Evolutionary conservation across 1,139 yeast species (phyloP).

Genomic region (Spencermartinsiella ligniputridi): DNA sequence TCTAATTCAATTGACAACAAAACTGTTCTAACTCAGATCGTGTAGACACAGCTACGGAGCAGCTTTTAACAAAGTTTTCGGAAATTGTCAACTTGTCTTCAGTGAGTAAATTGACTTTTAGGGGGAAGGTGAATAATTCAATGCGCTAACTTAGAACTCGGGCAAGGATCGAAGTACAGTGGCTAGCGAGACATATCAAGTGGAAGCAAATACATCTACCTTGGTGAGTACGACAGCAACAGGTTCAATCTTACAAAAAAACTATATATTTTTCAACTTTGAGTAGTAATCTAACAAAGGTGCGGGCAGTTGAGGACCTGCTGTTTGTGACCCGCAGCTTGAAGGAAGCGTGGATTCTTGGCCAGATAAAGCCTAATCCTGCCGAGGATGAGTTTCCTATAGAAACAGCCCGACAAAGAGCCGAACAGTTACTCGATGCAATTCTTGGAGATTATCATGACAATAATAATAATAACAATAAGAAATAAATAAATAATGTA

Average conservation of each 20-base stretch:
- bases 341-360: constrained; percentile 41
- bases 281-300: constrained; percentile 16
- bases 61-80: constrained; percentile 26
- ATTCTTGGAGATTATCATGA: constrained; percentile 19
- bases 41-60: constrained; percentile 34
- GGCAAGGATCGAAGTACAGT: constrained; percentile 31
- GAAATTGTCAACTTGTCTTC: constrained; percentile 28
- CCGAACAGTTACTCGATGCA: constrained; percentile 24
- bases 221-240: constrained; percentile 25
- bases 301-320: constrained; percentile 39
- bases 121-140: background rate
- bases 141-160: constrained; percentile 23
- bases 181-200: constrained; percentile 33
- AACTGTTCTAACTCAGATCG: constrained; percentile 24
- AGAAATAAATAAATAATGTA: background rate
- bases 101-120: constrained; percentile 18
- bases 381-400: constrained; percentile 11
- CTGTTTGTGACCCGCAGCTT: constrained; percentile 36
- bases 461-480: constrained; percentile 1
- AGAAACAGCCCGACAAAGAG: constrained; percentile 9
- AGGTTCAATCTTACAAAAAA: background rate
- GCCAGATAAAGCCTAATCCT: constrained; percentile 33
- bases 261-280: background rate
- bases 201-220: constrained; percentile 33
- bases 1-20: background rate